Conservation (phyloP, 192 early-diverging fungal species). For the Coemansia sp. region DNA sequence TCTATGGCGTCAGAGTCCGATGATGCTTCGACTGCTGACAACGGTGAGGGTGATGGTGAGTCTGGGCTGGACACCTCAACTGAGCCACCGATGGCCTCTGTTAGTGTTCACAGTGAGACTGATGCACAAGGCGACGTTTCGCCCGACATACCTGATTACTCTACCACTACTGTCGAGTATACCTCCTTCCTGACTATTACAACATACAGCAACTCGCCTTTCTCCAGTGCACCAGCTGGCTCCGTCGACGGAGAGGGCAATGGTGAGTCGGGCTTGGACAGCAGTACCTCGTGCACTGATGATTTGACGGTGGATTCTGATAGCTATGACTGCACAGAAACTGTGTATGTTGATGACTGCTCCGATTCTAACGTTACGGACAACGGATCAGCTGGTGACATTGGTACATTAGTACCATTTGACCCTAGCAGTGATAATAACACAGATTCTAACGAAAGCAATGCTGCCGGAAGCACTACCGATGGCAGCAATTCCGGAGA, state of each 20-base stretch:
- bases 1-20: too few relatives aligned
- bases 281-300: not conserved
- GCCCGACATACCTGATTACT: not conserved
- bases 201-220: not conserved
- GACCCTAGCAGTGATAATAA: not conserved
- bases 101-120: not conserved
- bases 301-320: not conserved
- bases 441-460: not conserved
- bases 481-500: too few relatives aligned
- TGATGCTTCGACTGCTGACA: too few relatives aligned
- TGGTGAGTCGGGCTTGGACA: not conserved
- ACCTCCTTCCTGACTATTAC: slow-evolving; percentile 10
- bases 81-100: too few relatives aligned
- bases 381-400: not conserved
- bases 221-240: not conserved
- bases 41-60: not conserved
- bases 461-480: too few relatives aligned
- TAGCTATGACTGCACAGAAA: slow-evolving; percentile 4
- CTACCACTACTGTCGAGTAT: not conserved
- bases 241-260: not conserved
- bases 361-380: not conserved
- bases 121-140: not conserved
- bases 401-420: not conserved
- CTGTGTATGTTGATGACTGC: not conserved
- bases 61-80: not conserved